phyloP scores from a whole-genome alignment of 2,329 filamentous ascomycete genomes.

The Fusarium sublunatum region DNA sequence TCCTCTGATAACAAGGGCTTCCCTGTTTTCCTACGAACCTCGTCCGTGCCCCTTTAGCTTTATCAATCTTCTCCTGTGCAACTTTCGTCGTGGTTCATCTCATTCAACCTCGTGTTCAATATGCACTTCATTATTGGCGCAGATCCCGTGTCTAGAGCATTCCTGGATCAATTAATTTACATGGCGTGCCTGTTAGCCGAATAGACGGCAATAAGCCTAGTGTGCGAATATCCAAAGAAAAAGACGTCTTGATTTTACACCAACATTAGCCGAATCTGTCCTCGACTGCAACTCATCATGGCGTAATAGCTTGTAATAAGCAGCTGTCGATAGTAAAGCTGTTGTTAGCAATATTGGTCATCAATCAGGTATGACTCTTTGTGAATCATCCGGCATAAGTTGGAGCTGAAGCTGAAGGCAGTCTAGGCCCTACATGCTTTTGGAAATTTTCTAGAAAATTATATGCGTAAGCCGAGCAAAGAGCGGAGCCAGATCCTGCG shows the following conservation, averaged over 20 bases:
- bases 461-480: slow-evolving; percentile 1
- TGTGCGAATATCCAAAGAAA: neutral
- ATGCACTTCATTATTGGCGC: slow-evolving; percentile 24
- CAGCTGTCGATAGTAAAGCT: neutral
- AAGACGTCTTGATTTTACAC: neutral
- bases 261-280: slow-evolving; percentile 13
- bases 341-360: neutral
- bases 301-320: neutral
- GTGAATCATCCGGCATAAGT: slow-evolving; percentile 34
- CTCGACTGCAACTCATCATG: neutral
- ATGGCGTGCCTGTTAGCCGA: too few relatives aligned
- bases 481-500: slow-evolving; percentile 17
- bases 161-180: neutral
- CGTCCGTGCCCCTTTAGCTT: slow-evolving; percentile 32
- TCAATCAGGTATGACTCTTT: slow-evolving; percentile 27
- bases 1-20: neutral
- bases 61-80: slow-evolving; percentile 10
- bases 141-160: neutral
- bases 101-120: slow-evolving; percentile 27
- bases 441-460: slow-evolving; percentile 16
- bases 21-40: slow-evolving; percentile 9
- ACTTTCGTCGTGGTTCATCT: slow-evolving; percentile 11
- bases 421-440: slow-evolving; percentile 28
- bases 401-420: slow-evolving; percentile 4
- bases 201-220: neutral